Percentiles rank a stretch among this genome's conserved stretches.
phyloP scores from a whole-genome alignment of 2,329 filamentous ascomycete genomes.

The Cadophora sp. region DNA sequence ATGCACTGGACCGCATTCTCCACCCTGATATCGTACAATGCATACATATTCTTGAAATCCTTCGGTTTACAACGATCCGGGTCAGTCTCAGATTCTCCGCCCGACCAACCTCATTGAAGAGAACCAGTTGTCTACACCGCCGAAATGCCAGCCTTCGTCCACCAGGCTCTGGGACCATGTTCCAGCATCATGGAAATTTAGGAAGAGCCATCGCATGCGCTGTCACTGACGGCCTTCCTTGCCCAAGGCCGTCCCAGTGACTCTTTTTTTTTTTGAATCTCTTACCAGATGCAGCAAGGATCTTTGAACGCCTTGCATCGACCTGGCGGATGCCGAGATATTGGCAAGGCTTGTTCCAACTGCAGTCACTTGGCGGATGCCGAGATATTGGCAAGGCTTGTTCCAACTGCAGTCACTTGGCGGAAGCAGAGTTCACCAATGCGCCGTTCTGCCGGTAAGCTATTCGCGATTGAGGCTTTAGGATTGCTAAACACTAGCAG shows the following conservation, averaged over 20 bases:
- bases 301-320: slow-evolving; percentile 4
- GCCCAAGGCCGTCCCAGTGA: not conserved
- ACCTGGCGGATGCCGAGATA: slow-evolving; percentile 9
- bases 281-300: slow-evolving; percentile 9
- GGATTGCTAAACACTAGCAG: slow-evolving; percentile 5
- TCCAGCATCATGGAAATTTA: not conserved
- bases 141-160: slow-evolving; percentile 3
- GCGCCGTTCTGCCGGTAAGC: not conserved
- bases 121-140: slow-evolving; percentile 5
- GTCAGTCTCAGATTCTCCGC: slow-evolving; percentile 10
- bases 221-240: not conserved
- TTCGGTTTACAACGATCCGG: slow-evolving; percentile 6
- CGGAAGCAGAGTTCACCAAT: slow-evolving; percentile 6
- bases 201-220: not conserved
- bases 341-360: slow-evolving; percentile 9
- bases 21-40: not conserved
- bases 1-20: slow-evolving; percentile 9
- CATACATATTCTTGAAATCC: slow-evolving; percentile 13
- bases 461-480: slow-evolving; percentile 7
- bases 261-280: slow-evolving; percentile 1
- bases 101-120: slow-evolving; percentile 6
- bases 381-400: slow-evolving; percentile 13
- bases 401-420: slow-evolving; percentile 4
- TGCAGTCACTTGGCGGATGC: slow-evolving; percentile 7
- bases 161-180: not conserved